A percentile compares a stretch with the other conserved stretches of the same genome.
Evolutionary conservation across 2,329 filamentous ascomycete species (phyloP).

Genomic region (Sordariomycetes sp.): DNA sequence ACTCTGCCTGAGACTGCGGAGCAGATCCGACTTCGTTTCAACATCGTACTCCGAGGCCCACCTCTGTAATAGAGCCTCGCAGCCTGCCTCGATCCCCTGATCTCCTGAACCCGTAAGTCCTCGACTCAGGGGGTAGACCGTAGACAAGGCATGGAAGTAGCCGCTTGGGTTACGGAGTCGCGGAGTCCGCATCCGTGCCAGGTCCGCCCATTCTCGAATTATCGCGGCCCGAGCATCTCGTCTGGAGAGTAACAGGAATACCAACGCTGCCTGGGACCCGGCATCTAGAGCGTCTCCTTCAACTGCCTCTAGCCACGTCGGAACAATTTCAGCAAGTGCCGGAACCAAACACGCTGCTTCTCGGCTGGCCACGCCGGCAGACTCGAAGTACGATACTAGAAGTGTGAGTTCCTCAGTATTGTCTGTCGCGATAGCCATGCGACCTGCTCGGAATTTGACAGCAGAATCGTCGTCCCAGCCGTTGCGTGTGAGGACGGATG

Average conservation of each 20-base stretch:
- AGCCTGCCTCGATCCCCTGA: conserved; percentile 15
- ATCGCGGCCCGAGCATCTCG: conserved; percentile 22
- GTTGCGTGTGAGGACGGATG: background rate
- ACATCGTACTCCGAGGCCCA: conserved; percentile 40
- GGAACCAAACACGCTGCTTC: conserved; percentile 10
- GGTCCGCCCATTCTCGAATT: conserved; percentile 34
- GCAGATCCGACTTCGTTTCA: conserved; percentile 42
- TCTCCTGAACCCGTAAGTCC: conserved; percentile 6
- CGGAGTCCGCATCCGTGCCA: conserved; percentile 20
- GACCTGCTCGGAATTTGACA: conserved; percentile 5
- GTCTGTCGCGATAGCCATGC: conserved; percentile 10
- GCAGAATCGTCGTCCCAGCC: conserved; percentile 1
- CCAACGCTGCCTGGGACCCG: conserved; percentile 38
- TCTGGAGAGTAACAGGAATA: conserved; percentile 34
- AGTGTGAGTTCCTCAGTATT: conserved; percentile 4
- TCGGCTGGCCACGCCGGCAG: background rate
- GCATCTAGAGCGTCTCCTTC: conserved; percentile 33
- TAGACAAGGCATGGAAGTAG: conserved; percentile 42
- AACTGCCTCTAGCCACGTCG: conserved; percentile 35
- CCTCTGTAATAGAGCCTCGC: conserved; percentile 34
- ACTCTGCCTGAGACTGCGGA: conserved; percentile 41
- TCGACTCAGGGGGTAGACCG: conserved; percentile 31
- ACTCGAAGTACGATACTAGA: conserved; percentile 6
- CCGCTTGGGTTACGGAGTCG: conserved; percentile 19
- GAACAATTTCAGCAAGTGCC: conserved; percentile 21